Evolutionary conservation across 1,139 yeast species (phyloP).

Genomic region (Debaryomyces singareniensis): DNA sequence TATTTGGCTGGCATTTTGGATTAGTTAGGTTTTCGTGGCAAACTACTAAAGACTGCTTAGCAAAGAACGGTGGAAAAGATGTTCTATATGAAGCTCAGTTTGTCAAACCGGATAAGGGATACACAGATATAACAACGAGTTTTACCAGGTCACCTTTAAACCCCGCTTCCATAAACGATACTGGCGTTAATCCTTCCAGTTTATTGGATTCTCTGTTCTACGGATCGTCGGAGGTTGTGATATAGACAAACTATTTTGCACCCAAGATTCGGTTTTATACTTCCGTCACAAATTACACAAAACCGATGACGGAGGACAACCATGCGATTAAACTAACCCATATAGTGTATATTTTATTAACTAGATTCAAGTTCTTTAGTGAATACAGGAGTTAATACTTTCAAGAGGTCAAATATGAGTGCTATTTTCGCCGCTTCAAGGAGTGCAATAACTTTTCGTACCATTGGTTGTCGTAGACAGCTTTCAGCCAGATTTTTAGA

Average conservation of each 20-base stretch:
- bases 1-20: constrained; percentile 82
- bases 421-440: constrained; percentile 30
- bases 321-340: constrained; percentile 8
- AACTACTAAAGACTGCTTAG: constrained; percentile 72
- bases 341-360: neutral
- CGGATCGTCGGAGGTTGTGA: constrained; percentile 6
- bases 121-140: constrained; percentile 21
- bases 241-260: constrained; percentile 3
- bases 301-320: constrained; percentile 8
- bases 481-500: constrained; percentile 15
- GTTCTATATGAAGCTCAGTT: constrained; percentile 38
- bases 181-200: too few relatives aligned
- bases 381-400: constrained; percentile 1
- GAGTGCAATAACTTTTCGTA: constrained; percentile 22
- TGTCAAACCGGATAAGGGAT: constrained; percentile 20
- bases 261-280: neutral
- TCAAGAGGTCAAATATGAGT: constrained; percentile 17
- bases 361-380: neutral
- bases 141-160: constrained; percentile 24
- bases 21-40: constrained; percentile 90
- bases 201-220: constrained; percentile 6
- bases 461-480: constrained; percentile 13
- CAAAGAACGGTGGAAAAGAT: constrained; percentile 40
- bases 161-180: constrained; percentile 2
- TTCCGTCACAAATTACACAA: constrained; percentile 1